Base-by-base conservation (phyloP, 139 green algal species). In the Chlorokybus atmophyticus region DNA sequence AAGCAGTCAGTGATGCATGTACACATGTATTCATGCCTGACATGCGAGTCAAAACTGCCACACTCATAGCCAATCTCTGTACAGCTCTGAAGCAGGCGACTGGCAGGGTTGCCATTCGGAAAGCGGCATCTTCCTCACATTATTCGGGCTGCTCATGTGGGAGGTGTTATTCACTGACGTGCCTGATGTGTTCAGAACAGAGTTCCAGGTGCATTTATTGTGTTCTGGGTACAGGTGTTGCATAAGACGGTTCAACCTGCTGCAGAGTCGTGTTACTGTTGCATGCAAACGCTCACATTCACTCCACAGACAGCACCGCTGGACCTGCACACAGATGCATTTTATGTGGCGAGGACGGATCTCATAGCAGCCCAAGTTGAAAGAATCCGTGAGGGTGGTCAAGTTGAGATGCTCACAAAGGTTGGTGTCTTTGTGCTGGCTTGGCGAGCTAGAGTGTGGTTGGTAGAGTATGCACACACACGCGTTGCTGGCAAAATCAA, bases 121-220 rank as follows among this genome's bases (percentile, higher is more conserved):
- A 32, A 49, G 56, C 0, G 68, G 67, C 38, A 14, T 68, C 7
- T 74, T 59, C 47, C 24, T 19, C 7, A 70, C 54, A 19, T 23
- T 75, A 0, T 77, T 75, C 32, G 55, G 27, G 2, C 64, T 75
- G 4, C 57, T 75, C 14, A 26, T 75, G 54, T 75, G 67, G 67
- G 67, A 75, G 19, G 65, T 69, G 4, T 10, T 75, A 3, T 75
- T 75, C 31, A 29, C 54, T 10, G 24, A 67, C 17, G 39, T 71
- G n/a, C 25, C 63, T 3, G 65, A 73, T 48, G 65, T 74, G 4
- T 75, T 75, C 28, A 65, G 42, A 1, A 62, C 27, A 5, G 55
- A 54, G n/a, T 75, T 77, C 29, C 65, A 72, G 44, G 51, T 66
- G 38, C n/a, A n/a, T n/a, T n/a, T n/a, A n/a, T n/a, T n/a, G n/a